Evolutionary conservation across 2,329 filamentous ascomycete genomes (phyloP).

Genomic region (Bertia moriformis): DNA sequence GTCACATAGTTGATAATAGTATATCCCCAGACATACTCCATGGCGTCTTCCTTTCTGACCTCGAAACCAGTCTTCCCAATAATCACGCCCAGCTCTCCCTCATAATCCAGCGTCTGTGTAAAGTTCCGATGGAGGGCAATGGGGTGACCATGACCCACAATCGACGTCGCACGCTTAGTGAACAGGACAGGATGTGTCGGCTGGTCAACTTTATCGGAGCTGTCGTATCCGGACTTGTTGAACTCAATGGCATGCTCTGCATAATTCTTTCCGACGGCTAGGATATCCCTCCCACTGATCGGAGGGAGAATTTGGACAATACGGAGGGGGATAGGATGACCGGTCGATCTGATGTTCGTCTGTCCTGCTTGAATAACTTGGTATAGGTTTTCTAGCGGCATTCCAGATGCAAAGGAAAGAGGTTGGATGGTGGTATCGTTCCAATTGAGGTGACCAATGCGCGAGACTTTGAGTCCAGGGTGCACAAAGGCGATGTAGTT

Average conservation of each 20-base stretch:
- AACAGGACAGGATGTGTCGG: slow-evolving; percentile 39
- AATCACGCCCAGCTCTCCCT: slow-evolving; percentile 40
- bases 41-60: slow-evolving; percentile 25
- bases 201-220: slow-evolving; percentile 33
- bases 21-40: slow-evolving; percentile 37
- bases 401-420: slow-evolving; percentile 27
- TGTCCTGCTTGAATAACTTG: slow-evolving; percentile 32
- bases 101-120: slow-evolving; percentile 34
- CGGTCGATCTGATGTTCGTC: slow-evolving; percentile 17
- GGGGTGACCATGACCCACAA: slow-evolving; percentile 29
- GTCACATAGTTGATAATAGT: slow-evolving; percentile 40
- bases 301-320: slow-evolving; percentile 27
- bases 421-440: slow-evolving; percentile 21
- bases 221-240: slow-evolving; percentile 36
- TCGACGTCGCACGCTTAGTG: slow-evolving; percentile 35
- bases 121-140: slow-evolving; percentile 29
- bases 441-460: slow-evolving; percentile 24
- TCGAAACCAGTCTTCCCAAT: slow-evolving; percentile 31
- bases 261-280: slow-evolving; percentile 42
- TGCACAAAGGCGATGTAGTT: no score
- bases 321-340: slow-evolving; percentile 16
- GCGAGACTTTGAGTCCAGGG: no score
- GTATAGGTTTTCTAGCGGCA: slow-evolving; percentile 27
- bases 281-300: slow-evolving; percentile 31
- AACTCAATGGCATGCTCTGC: slow-evolving; percentile 40